phyloP scores from a whole-genome alignment of 495 filamentous ascomycete species.

The Pyrenula massariospora region DNA sequence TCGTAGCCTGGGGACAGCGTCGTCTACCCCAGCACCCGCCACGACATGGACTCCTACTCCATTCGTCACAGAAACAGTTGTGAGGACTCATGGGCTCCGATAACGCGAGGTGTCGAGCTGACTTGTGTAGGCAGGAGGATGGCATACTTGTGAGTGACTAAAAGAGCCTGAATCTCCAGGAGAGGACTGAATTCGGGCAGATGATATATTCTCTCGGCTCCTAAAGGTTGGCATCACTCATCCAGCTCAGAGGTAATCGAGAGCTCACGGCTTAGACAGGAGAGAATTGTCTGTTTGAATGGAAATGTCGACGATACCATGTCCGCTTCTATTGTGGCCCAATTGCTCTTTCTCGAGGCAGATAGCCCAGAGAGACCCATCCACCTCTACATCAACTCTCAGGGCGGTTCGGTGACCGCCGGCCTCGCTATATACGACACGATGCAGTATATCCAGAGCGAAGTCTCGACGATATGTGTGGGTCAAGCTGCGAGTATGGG shows the following conservation, averaged over 20 bases:
- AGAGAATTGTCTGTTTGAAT: constrained; percentile 93
- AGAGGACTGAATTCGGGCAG: constrained; percentile 28
- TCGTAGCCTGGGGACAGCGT: too few species aligned
- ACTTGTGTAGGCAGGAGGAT: constrained; percentile 56
- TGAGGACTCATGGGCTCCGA: constrained; percentile 30
- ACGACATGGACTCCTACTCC: constrained; percentile 49
- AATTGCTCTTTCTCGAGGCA: constrained; percentile 95
- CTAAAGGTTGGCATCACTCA: constrained; percentile 49
- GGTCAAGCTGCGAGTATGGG: constrained; percentile 96
- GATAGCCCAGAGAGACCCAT: constrained; percentile 90
- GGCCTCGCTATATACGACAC: constrained; percentile 97
- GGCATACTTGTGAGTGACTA: constrained; percentile 65
- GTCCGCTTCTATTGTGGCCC: constrained; percentile 84
- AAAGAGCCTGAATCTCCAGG: constrained; percentile 6
- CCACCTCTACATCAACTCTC: constrained; percentile 94
- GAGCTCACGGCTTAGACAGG: constrained; percentile 29
- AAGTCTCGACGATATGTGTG: constrained; percentile 88
- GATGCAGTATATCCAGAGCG: constrained; percentile 90
- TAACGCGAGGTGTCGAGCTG: constrained; percentile 11
- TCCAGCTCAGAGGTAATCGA: not conserved
- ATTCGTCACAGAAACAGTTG: constrained; percentile 70
- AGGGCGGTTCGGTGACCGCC: constrained; percentile 89
- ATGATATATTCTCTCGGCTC: constrained; percentile 75
- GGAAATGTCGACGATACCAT: constrained; percentile 80
- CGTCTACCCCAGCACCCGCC: not conserved